These are phyloP conservation scores for Globisporangium irregulare DNA, from an alignment of 352 stramenopile genomes.

Conservation along the genomic window DNA sequence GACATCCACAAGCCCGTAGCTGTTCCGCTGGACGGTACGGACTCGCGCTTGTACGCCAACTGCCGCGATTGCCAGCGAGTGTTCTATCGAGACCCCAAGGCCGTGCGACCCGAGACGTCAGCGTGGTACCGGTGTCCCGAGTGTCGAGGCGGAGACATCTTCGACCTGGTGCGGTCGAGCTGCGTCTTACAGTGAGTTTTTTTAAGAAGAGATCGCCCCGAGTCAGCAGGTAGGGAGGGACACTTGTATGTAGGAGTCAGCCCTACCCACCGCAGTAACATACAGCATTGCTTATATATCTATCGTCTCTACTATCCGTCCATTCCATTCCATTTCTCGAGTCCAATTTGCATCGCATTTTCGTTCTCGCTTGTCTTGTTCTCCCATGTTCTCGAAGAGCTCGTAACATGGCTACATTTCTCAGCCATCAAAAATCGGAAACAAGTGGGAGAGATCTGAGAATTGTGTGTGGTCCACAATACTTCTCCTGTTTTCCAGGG, in stretches of 20 bases:
- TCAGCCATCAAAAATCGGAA: too few relatives aligned
- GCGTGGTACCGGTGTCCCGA: conserved; percentile 65
- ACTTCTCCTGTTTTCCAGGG: too few relatives aligned
- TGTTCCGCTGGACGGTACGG: conserved; percentile 32
- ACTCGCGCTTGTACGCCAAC: conserved; percentile 35
- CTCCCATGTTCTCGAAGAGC: not conserved
- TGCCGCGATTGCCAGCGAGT: conserved; percentile 61
- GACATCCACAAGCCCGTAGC: conserved; percentile 7
- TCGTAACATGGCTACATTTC: not conserved
- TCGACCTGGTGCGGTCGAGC: conserved; percentile 49
- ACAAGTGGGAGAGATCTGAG: too few relatives aligned
- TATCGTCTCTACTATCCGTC: not conserved
- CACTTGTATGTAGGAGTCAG: too few relatives aligned
- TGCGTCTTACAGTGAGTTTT: conserved; percentile 48
- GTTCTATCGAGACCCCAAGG: conserved; percentile 57
- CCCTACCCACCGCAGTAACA: too few relatives aligned
- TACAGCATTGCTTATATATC: not conserved
- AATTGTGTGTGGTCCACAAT: too few relatives aligned
- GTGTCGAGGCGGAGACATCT: conserved; percentile 49
- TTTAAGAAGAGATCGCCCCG: not conserved
- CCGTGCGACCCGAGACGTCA: conserved; percentile 57
- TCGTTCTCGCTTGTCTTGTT: not conserved
- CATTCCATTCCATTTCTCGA: not conserved
- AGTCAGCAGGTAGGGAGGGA: too few relatives aligned
- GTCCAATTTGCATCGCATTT: too few relatives aligned